Base-by-base conservation (phyloP, 805 yeast genomes). In the Candida chilensis region DNA sequence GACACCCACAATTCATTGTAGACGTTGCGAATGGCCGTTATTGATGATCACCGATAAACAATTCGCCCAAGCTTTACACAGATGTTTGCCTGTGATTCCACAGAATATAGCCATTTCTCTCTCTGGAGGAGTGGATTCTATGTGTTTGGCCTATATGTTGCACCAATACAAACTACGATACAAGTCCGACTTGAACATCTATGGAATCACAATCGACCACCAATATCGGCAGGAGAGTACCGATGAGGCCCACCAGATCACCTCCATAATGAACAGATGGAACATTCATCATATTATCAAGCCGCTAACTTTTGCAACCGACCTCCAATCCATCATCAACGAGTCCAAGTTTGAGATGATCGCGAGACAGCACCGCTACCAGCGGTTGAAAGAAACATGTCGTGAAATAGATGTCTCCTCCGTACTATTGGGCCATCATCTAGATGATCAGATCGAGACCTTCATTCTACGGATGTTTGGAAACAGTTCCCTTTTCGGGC, bases 71-170 rank as follows among this genome's bases (percentile, higher is more conserved):
- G n/a, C n/a, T n/a, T n/a, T n/a, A n/a, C n/a, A n/a, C n/a, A n/a
- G n/a, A n/a, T n/a, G n/a, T n/a, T n/a, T n/a, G n/a, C n/a, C n/a
- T n/a, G n/a, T n/a, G n/a, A n/a, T n/a, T n/a, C 68, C 67, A 4
- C 24, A 31, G 5, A 45, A 37, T 18, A 33, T 73, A 0, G 71
- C 62, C 4, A 49, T 83, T 12, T 86, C 87, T 0, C 64, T 83
- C 1, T 76, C 86, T 11, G 94, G 94, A 1, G 94, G 94, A 1
- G 86, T 78, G 0, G 94, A 83, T 45, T 82, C 92, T 1, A 75
- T 82, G 74, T 76, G 82, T 10, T 48, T 83, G 27, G 61, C 81
- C 0, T 65, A 66, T 38, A 53, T 80, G 13, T 47, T 78, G 4
- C 36, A 56, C 1, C 48, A 53, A 16, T 67, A 57, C 39, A 51